These are phyloP conservation scores for Parascedosporium putredinis DNA, from an alignment of 2,329 filamentous ascomycete genomes.

Conservation along the genomic window DNA sequence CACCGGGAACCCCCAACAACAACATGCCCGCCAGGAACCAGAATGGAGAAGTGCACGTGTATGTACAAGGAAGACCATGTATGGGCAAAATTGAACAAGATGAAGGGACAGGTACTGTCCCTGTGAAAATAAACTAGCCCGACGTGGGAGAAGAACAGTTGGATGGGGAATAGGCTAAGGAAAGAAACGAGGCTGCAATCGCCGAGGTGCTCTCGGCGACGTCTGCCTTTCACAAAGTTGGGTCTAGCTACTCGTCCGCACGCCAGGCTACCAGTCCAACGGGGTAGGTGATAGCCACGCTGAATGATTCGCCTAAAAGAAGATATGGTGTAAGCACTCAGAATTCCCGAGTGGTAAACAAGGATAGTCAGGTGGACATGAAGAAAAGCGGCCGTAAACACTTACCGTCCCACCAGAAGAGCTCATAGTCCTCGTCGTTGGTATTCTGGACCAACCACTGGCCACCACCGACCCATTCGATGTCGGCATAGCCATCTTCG, in stretches of 20 bases:
- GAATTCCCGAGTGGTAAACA: background rate
- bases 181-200: too few relatives aligned
- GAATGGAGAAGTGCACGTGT: too few relatives aligned
- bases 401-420: slow-evolving; percentile 6
- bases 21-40: too few relatives aligned
- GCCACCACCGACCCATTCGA: background rate
- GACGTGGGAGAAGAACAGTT: too few relatives aligned
- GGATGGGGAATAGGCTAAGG: too few relatives aligned
- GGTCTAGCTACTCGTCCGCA: background rate
- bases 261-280: background rate
- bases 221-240: too few relatives aligned
- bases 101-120: too few relatives aligned
- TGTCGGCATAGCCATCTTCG: background rate
- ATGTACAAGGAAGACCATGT: too few relatives aligned
- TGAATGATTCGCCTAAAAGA: background rate
- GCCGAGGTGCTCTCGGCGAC: too few relatives aligned
- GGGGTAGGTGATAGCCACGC: background rate
- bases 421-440: slow-evolving; percentile 3
- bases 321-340: background rate
- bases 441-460: background rate
- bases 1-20: too few relatives aligned
- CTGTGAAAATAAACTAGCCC: too few relatives aligned
- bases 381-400: background rate
- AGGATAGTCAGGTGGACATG: background rate
- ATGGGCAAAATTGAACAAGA: too few relatives aligned